These are phyloP conservation scores for Sherardia arvensis DNA, from an alignment of 257 asterid genomes.

Conservation along the genomic window DNA sequence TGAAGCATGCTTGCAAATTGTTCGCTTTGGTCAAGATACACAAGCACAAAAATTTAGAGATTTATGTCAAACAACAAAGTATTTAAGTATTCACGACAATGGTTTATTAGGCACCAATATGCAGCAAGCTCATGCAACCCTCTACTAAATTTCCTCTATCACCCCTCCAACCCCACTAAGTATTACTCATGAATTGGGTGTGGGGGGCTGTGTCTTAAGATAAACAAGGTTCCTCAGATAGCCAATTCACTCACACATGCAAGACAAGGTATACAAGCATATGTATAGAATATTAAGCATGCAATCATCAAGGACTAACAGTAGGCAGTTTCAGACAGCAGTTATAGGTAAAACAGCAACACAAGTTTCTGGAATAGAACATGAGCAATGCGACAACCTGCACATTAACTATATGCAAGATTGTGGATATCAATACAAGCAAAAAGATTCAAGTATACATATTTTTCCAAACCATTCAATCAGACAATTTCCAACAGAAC, in stretches of 20 bases:
- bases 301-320: neutral
- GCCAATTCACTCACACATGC: neutral
- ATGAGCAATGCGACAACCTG: neutral
- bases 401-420: neutral
- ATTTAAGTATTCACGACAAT: neutral
- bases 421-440: neutral
- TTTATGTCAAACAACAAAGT: neutral
- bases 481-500: neutral
- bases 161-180: too few relatives aligned
- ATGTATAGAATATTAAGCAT: neutral
- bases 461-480: too few relatives aligned
- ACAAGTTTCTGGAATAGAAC: neutral
- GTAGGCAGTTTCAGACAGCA: neutral
- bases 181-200: neutral
- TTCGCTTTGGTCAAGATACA: constrained; percentile 30
- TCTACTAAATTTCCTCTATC: neutral
- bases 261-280: neutral
- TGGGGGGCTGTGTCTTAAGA: too few relatives aligned
- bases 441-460: neutral
- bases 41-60: constrained; percentile 13
- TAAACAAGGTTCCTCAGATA: neutral
- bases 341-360: neutral
- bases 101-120: neutral
- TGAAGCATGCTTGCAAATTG: constrained; percentile 69
- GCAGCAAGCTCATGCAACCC: neutral